Conservation (phyloP, 148 eudicot species). For the Arctostaphylos glauca region DNA sequence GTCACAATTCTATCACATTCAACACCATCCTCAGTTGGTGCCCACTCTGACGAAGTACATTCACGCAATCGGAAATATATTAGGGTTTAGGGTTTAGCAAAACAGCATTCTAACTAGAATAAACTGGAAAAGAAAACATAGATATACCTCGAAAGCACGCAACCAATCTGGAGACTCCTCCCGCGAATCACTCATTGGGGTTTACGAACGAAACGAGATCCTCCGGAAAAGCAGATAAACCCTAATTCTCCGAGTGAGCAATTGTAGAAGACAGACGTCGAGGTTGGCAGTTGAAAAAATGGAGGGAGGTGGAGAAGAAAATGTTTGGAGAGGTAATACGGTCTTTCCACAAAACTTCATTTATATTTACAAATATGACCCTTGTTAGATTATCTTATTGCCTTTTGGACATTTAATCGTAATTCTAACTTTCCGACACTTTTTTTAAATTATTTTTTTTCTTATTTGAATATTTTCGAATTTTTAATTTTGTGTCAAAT, state of each 20-base stretch:
- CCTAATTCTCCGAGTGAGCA: background rate
- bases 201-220: background rate
- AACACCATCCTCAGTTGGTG: background rate
- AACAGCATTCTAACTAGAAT: constrained; percentile 1
- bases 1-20: background rate
- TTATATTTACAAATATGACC: background rate
- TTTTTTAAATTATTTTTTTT: too few relatives aligned
- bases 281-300: background rate
- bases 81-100: background rate
- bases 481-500: too few relatives aligned
- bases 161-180: constrained; percentile 77
- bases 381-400: background rate
- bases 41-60: background rate
- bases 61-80: background rate
- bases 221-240: background rate
- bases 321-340: background rate
- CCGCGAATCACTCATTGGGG: constrained; percentile 34
- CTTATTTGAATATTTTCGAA: too few relatives aligned
- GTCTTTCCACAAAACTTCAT: background rate
- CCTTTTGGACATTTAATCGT: too few relatives aligned
- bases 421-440: too few relatives aligned
- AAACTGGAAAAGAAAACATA: background rate
- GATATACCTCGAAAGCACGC: constrained; percentile 56
- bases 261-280: background rate
- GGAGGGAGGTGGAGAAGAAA: background rate